These are phyloP conservation scores for Cyberlindnera xylosilytica DNA, from an alignment of 805 yeast species.

Conservation along the genomic window DNA sequence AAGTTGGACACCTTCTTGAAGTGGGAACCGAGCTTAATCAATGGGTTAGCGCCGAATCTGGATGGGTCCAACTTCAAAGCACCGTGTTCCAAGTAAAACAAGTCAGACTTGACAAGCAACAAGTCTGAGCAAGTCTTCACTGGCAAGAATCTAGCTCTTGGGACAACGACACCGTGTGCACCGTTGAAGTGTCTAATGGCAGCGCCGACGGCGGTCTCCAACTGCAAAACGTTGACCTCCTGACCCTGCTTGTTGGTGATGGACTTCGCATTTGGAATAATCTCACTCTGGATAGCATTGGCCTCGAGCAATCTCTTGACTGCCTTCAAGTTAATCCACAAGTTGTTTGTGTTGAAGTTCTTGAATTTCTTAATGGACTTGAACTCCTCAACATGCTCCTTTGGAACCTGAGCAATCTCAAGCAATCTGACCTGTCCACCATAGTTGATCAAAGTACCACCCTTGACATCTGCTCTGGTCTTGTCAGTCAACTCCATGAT, in stretches of 20 bases:
- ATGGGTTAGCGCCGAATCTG: constrained; percentile 88
- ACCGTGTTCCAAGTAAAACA: constrained; percentile 89
- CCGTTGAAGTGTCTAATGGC: constrained; percentile 93
- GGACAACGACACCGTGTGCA: constrained; percentile 97
- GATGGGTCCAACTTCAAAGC: constrained; percentile 78
- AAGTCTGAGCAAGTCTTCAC: constrained; percentile 97
- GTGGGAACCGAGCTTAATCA: constrained; percentile 93
- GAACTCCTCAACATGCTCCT: constrained; percentile 97
- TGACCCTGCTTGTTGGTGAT: constrained; percentile 64
- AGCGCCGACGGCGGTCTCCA: constrained; percentile 99
- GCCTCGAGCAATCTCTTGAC: constrained; percentile 87
- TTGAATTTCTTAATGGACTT: constrained; percentile 96
- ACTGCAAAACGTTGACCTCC: constrained; percentile 85
- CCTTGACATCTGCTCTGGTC: constrained; percentile 98
- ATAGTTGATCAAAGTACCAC: constrained; percentile 96
- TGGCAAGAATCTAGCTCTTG: constrained; percentile 96
- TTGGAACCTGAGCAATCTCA: constrained; percentile 98
- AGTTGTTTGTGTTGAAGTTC: constrained; percentile 95
- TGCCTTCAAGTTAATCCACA: constrained; percentile 96
- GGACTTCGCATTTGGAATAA: constrained; percentile 91
- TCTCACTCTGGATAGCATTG: constrained; percentile 82
- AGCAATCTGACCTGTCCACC: constrained; percentile 91
- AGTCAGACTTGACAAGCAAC: constrained; percentile 90
- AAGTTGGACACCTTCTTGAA: constrained; percentile 94
- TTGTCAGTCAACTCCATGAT: constrained; percentile 98